Conservation (phyloP, 2,329 filamentous ascomycete species). For the Pestalotiopsis fici region DNA sequence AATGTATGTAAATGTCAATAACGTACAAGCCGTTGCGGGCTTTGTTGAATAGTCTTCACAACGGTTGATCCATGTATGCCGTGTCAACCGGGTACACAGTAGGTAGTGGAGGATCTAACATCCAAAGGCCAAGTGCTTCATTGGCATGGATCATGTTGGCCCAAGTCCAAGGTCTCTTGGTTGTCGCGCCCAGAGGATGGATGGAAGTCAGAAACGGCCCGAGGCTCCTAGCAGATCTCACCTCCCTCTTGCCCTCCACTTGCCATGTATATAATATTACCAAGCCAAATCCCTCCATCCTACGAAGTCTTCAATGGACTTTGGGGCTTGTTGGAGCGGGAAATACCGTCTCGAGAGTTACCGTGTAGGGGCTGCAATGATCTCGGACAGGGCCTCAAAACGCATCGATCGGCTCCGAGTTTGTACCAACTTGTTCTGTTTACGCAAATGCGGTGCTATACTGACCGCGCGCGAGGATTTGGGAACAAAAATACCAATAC, state of each 20-base stretch:
- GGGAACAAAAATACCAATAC: not conserved
- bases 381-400: not conserved
- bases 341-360: not conserved
- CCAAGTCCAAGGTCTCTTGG: not conserved
- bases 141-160: not conserved
- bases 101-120: not conserved
- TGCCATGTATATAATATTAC: not conserved
- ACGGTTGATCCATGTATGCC: not conserved
- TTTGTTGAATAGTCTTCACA: not conserved
- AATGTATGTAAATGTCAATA: not conserved
- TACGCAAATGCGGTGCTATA: not conserved
- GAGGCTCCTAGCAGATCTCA: not conserved
- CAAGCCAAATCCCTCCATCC: not conserved
- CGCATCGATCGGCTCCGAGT: not conserved
- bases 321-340: not conserved
- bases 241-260: not conserved
- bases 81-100: not conserved
- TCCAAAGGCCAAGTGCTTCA: not conserved
- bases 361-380: not conserved
- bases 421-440: not conserved
- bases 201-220: not conserved
- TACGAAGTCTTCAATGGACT: not conserved
- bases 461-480: not conserved
- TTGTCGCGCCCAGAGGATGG: not conserved
- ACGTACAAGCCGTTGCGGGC: not conserved